These are phyloP conservation scores for Brassica incana DNA, from an alignment of 345 rosid species.

Conservation along the genomic window DNA sequence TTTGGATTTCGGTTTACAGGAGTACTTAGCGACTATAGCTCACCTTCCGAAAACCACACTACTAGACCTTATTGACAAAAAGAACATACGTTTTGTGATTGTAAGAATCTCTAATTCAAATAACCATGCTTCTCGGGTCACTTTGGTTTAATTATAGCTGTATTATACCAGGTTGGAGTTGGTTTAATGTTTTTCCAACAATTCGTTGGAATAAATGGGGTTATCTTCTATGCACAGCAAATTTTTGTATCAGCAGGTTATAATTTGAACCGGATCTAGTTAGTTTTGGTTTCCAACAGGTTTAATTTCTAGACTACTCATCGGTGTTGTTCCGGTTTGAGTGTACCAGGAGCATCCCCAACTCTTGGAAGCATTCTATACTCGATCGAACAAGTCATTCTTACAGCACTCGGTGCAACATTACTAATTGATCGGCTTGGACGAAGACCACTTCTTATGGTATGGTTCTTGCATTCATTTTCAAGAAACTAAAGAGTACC, in stretches of 20 bases:
- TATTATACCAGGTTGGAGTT: constrained; percentile 45
- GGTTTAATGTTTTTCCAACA: constrained; percentile 58
- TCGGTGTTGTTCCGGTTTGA: constrained; percentile 23
- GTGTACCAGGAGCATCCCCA: constrained; percentile 42
- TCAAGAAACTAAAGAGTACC: not conserved
- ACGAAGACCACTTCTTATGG: constrained; percentile 53
- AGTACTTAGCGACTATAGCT: constrained; percentile 39
- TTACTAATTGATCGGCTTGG: constrained; percentile 48
- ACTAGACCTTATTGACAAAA: constrained; percentile 42
- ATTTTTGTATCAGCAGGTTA: constrained; percentile 55
- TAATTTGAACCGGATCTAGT: not conserved
- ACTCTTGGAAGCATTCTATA: constrained; percentile 48
- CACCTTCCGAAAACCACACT: constrained; percentile 42
- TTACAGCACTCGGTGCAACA: constrained; percentile 42
- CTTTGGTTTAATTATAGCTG: constrained; percentile 7
- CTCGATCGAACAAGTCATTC: constrained; percentile 43
- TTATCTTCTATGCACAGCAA: constrained; percentile 47
- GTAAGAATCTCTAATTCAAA: constrained; percentile 37
- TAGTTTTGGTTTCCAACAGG: not conserved
- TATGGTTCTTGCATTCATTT: constrained; percentile 1
- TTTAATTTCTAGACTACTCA: not conserved
- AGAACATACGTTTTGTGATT: constrained; percentile 43
- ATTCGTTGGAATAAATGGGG: constrained; percentile 49
- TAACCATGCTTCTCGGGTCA: not conserved
- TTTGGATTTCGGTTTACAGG: constrained; percentile 29